Evolutionary conservation across 2,329 filamentous ascomycete genomes (phyloP), one percentile per base, ranked within the genome.

Genomic region (Colletotrichum destructivum): DNA sequence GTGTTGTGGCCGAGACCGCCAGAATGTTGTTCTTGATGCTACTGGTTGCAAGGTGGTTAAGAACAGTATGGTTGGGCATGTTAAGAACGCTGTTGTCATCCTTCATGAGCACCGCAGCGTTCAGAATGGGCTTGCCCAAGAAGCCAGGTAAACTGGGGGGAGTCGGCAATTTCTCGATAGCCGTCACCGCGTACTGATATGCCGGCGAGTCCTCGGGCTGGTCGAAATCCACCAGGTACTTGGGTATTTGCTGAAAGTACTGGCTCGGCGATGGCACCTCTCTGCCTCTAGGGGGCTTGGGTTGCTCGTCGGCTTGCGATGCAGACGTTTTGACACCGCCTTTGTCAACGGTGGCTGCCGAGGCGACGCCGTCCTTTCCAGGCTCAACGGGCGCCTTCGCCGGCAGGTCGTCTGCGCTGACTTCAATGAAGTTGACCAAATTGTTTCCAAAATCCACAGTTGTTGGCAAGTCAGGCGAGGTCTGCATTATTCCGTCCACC

Each of bases 381-480:
- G 78, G 76, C 18, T 81, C 78, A 55, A 78, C 79, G 6, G 79
- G 76, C 26, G 80, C 75, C 44, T 76, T 75, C 31, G 75, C 76
- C 13, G 86, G 85, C 40, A 91, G 82, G 78, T 95, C 92, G 67
- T 95, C 92, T 46, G 94, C 90, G 77, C 89, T 94, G 73, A 98
- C 93, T 84, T 99, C 96, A 78, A 99, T 94, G 81, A 98, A 99
- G 83, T 99, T 99, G 82, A 99, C 96, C 21, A 99, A 87, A 79
- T 98, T 97, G 84, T 98, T 98, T 75, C 95, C 97, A 81, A 97
- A 98, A 81, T 99, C 96, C 70, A 99, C 96, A 2, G 96, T 97
- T 0, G 96, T 98, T 16, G 96, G 96, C 66, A 98, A 87, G 74
- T 93, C 90, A 72, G 93, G 91, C 18, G 94, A 96, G 16, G 95